Conservation (phyloP, 495 filamentous ascomycete genomes). For the Parathielavia hyrcaniae region DNA sequence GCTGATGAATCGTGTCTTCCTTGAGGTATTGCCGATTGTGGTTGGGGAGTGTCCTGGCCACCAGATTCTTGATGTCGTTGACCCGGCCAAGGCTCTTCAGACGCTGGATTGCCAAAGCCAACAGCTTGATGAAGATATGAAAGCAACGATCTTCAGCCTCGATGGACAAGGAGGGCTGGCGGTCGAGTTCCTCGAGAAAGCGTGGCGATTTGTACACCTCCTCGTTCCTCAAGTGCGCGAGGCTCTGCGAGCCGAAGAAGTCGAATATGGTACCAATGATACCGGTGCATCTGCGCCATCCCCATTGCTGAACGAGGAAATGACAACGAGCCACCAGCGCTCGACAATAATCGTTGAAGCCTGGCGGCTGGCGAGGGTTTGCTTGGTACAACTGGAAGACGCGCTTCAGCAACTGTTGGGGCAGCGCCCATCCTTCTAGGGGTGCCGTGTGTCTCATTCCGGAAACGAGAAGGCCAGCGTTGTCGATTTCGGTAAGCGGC, state of each 20-base stretch:
- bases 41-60: constrained; percentile 78
- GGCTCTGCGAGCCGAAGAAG: constrained; percentile 73
- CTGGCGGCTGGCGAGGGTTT: constrained; percentile 51
- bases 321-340: constrained; percentile 69
- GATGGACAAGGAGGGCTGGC: constrained; percentile 54
- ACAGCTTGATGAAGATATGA: constrained; percentile 83
- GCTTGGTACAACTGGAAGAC: constrained; percentile 59
- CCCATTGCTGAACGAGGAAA: constrained; percentile 71
- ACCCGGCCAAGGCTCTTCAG: constrained; percentile 52
- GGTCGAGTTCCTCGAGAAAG: constrained; percentile 70
- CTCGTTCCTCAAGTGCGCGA: constrained; percentile 72
- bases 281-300: constrained; percentile 73
- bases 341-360: constrained; percentile 77
- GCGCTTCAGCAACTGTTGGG: constrained; percentile 58
- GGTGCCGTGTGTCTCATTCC: constrained; percentile 48
- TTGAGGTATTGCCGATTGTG: constrained; percentile 82
- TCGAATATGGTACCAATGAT: constrained; percentile 80
- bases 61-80: constrained; percentile 70
- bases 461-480: constrained; percentile 52
- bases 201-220: constrained; percentile 65
- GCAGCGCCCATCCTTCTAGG: constrained; percentile 66
- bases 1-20: constrained; percentile 63
- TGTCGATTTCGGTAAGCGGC: constrained; percentile 72
- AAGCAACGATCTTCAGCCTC: constrained; percentile 76
- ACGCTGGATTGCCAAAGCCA: constrained; percentile 62